Conservation (phyloP, 495 filamentous ascomycete species). For the Penicillium cataractarum region DNA sequence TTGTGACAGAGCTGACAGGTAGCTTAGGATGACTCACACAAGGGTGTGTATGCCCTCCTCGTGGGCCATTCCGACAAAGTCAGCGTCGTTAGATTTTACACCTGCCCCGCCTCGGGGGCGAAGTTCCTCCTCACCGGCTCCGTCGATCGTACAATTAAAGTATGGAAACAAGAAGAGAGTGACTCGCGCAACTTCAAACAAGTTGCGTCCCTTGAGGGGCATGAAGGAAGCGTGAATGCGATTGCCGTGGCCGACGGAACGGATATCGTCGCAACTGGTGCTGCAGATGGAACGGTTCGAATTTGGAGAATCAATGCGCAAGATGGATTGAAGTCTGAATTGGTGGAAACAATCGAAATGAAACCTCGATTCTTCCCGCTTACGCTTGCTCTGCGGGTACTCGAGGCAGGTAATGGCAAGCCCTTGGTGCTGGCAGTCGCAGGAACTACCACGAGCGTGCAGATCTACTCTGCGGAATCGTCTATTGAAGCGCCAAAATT, state of each 20-base stretch:
- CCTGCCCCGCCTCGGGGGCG: constrained; percentile 45
- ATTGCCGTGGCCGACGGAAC: constrained; percentile 60
- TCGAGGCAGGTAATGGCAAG: constrained; percentile 54
- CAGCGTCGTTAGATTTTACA: constrained; percentile 81
- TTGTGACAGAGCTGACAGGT: constrained; percentile 11
- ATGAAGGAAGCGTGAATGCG: constrained; percentile 77
- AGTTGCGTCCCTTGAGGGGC: constrained; percentile 59
- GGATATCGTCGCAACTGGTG: constrained; percentile 69
- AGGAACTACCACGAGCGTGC: constrained; percentile 77
- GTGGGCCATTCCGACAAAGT: constrained; percentile 81
- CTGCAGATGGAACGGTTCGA: constrained; percentile 80
- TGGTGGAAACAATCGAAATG: constrained; percentile 73
- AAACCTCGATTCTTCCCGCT: constrained; percentile 81
- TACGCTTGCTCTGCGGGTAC: constrained; percentile 63
- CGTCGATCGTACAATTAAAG: constrained; percentile 73
- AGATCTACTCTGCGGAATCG: constrained; percentile 67
- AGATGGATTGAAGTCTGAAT: constrained; percentile 38
- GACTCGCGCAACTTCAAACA: constrained; percentile 37
- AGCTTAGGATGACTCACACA: constrained; percentile 48
- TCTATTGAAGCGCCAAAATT: constrained; percentile 52
- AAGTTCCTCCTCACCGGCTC: constrained; percentile 76
- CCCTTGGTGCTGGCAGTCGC: constrained; percentile 73
- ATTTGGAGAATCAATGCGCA: constrained; percentile 66
- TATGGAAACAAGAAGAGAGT: constrained; percentile 60
- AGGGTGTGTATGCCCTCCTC: constrained; percentile 71